Percentiles rank a stretch among this genome's conserved stretches.
These are phyloP conservation scores for Saturnispora halmiae DNA, from an alignment of 805 yeast genomes.

Conservation along the genomic window DNA sequence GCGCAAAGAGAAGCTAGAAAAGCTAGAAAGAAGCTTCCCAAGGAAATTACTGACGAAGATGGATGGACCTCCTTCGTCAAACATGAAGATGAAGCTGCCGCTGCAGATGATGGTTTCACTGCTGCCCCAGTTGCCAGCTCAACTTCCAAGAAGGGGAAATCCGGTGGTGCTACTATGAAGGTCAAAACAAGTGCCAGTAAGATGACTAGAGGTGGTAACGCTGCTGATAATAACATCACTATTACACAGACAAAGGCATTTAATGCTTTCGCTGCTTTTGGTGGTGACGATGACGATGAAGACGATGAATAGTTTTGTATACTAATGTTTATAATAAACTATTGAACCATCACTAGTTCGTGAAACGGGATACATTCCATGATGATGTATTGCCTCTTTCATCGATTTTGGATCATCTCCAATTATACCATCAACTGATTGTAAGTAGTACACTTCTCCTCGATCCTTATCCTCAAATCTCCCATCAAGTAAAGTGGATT, in stretches of 20 bases:
- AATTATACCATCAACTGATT: neutral
- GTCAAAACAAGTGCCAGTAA: constrained; percentile 67
- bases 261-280: constrained; percentile 78
- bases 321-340: too few species aligned
- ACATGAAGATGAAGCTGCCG: constrained; percentile 26
- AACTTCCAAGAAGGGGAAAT: constrained; percentile 18
- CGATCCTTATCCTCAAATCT: neutral
- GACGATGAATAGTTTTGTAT: constrained; percentile 4
- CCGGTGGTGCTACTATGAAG: constrained; percentile 42
- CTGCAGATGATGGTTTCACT: constrained; percentile 33
- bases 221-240: constrained; percentile 56
- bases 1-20: constrained; percentile 7
- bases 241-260: constrained; percentile 58
- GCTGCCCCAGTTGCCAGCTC: constrained; percentile 25
- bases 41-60: constrained; percentile 58
- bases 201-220: constrained; percentile 62
- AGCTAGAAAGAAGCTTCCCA: constrained; percentile 30
- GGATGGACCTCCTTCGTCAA: constrained; percentile 69
- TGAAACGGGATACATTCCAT: too few species aligned
- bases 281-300: constrained; percentile 34
- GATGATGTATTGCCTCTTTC: too few species aligned
- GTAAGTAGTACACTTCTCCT: neutral
- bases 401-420: too few species aligned
- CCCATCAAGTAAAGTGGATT: neutral
- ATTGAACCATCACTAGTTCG: too few species aligned